A percentile compares a stretch with the other conserved stretches of the same genome.
Conservation (phyloP, 2,329 filamentous ascomycete genomes). For the Nothophoma quercina region DNA sequence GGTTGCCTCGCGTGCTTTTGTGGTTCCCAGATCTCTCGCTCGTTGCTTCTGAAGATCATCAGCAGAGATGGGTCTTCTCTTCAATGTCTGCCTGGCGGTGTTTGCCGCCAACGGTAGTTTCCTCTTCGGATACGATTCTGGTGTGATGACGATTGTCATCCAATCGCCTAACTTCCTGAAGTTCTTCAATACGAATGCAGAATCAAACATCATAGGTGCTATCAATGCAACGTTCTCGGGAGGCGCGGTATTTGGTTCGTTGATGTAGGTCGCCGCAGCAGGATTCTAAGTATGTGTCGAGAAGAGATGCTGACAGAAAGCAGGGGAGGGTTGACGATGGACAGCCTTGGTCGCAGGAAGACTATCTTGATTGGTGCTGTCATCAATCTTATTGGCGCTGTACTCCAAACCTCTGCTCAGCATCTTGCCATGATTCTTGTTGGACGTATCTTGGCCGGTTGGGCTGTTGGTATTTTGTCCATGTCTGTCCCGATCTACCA, state of each 20-base stretch:
- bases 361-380: slow-evolving; percentile 67
- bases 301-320: not conserved
- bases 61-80: slow-evolving; percentile 50
- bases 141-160: slow-evolving; percentile 60
- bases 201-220: slow-evolving; percentile 64
- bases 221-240: slow-evolving; percentile 70
- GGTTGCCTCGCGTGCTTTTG: not conserved
- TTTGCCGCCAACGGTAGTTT: slow-evolving; percentile 53
- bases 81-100: slow-evolving; percentile 53
- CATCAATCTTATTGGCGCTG: slow-evolving; percentile 65
- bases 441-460: slow-evolving; percentile 66
- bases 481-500: slow-evolving; percentile 71
- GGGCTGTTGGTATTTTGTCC: slow-evolving; percentile 65
- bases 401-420: slow-evolving; percentile 65
- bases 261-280: slow-evolving; percentile 47
- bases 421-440: slow-evolving; percentile 64
- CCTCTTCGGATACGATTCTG: slow-evolving; percentile 51
- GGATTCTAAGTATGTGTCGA: no score
- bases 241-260: slow-evolving; percentile 63
- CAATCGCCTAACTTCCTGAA: slow-evolving; percentile 63
- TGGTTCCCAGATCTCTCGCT: not conserved
- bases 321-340: slow-evolving; percentile 64
- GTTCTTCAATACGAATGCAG: slow-evolving; percentile 63
- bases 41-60: not conserved
- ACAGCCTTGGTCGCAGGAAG: slow-evolving; percentile 65